Conservation (phyloP, 2,329 filamentous ascomycete genomes). For the Saccharata proteae region DNA sequence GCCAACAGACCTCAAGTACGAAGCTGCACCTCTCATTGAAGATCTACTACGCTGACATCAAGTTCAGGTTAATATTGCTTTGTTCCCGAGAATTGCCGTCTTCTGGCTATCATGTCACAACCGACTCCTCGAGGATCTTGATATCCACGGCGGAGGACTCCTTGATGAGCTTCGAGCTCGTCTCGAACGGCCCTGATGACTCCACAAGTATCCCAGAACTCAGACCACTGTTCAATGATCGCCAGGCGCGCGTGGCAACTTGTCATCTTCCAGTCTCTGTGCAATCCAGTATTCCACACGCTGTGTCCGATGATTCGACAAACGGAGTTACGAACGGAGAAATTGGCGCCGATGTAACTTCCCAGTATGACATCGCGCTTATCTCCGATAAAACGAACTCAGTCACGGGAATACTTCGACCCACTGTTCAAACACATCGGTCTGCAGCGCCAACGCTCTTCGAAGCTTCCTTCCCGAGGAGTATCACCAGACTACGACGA, state of each 20-base stretch:
- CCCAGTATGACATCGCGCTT: constrained; percentile 16
- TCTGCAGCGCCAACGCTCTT: constrained; percentile 25
- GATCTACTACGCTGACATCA: not conserved
- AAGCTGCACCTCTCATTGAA: not conserved
- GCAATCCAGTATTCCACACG: constrained; percentile 1
- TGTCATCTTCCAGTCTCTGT: constrained; percentile 15
- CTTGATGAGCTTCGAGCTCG: constrained; percentile 34
- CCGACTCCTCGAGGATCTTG: constrained; percentile 35
- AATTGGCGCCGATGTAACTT: not conserved
- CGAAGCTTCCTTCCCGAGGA: constrained; percentile 29
- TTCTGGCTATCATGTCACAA: constrained; percentile 37
- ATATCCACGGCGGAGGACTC: constrained; percentile 44
- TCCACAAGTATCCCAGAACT: constrained; percentile 13
- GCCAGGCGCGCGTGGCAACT: constrained; percentile 16
- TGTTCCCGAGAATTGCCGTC: constrained; percentile 33
- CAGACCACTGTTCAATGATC: constrained; percentile 19
- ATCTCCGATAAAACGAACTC: constrained; percentile 22
- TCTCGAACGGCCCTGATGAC: constrained; percentile 23
- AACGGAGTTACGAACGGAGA: too few species aligned
- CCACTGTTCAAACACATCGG: constrained; percentile 12
- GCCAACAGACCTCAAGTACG: constrained; percentile 8
- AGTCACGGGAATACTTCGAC: constrained; percentile 19
- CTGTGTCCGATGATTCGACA: too few species aligned
- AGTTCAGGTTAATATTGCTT: constrained; percentile 13
- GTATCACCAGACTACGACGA: constrained; percentile 38